A percentile compares a stretch with the other conserved stretches of the same genome.
phyloP scores from a whole-genome alignment of 2,329 filamentous ascomycete species.

The Ceratocystis alfenasii region DNA sequence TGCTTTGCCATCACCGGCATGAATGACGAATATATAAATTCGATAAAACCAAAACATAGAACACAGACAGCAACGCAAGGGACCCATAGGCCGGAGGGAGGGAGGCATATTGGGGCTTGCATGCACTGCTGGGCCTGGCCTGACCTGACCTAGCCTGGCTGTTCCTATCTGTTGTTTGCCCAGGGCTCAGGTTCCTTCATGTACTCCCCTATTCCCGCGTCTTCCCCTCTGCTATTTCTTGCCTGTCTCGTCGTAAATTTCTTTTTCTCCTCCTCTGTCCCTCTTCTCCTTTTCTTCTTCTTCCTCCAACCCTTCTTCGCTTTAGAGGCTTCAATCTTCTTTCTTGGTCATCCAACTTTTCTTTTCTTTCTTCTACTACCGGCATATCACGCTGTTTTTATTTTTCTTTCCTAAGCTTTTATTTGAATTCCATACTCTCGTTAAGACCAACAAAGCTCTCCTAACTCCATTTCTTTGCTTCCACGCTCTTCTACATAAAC shows the following conservation, averaged over 20 bases:
- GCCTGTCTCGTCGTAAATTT: slow-evolving; percentile 24
- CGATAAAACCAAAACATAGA: neutral
- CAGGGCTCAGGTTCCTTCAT: slow-evolving; percentile 23
- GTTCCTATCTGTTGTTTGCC: neutral
- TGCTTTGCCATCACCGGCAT: neutral
- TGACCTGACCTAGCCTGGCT: neutral
- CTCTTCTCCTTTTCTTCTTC: slow-evolving; percentile 25
- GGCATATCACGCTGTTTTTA: slow-evolving; percentile 24
- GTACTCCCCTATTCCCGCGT: slow-evolving; percentile 19
- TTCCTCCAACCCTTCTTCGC: slow-evolving; percentile 17
- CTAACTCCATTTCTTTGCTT: slow-evolving; percentile 17
- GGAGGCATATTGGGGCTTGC: slow-evolving; percentile 1
- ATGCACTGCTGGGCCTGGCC: neutral
- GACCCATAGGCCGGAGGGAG: neutral
- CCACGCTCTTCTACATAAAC: slow-evolving; percentile 21
- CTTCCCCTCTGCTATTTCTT: slow-evolving; percentile 13
- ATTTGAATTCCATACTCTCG: slow-evolving; percentile 26
- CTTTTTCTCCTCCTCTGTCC: slow-evolving; percentile 25
- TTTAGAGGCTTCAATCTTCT: slow-evolving; percentile 24
- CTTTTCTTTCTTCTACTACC: slow-evolving; percentile 26
- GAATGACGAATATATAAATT: neutral
- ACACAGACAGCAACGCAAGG: neutral
- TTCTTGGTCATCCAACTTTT: slow-evolving; percentile 23
- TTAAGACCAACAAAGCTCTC: slow-evolving; percentile 25
- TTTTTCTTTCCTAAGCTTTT: slow-evolving; percentile 25